phyloP scores from a whole-genome alignment of 2,329 filamentous ascomycete genomes.

The Myriosclerotinia scirpicola region DNA sequence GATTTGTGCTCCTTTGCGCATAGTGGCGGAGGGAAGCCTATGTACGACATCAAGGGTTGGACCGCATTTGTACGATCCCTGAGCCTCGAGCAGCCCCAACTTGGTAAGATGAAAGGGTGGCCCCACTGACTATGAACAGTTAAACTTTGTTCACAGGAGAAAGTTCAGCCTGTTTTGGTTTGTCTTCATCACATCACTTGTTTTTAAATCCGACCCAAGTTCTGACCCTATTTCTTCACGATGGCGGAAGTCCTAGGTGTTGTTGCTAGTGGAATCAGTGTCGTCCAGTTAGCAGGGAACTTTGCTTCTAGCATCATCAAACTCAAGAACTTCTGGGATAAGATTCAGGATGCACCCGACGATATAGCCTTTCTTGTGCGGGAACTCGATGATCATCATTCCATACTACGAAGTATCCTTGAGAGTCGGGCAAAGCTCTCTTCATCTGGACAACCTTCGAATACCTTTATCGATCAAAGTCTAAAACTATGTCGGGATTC shows the following conservation, averaged over 20 bases:
- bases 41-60: no score
- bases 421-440: constrained; percentile 16
- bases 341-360: constrained; percentile 27
- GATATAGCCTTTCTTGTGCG: constrained; percentile 24
- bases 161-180: no score
- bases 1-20: no score
- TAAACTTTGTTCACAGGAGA: no score
- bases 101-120: no score
- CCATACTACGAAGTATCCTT: constrained; percentile 23
- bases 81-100: no score
- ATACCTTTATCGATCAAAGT: constrained; percentile 11
- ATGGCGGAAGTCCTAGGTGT: constrained; percentile 25
- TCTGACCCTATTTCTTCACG: no score
- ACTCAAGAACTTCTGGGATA: constrained; percentile 28
- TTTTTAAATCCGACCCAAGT: no score
- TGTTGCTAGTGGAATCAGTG: constrained; percentile 25
- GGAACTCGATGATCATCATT: constrained; percentile 23
- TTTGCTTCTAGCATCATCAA: constrained; percentile 25
- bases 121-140: no score
- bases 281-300: constrained; percentile 24
- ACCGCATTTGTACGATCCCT: no score
- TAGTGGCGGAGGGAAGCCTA: no score
- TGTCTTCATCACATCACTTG: no score
- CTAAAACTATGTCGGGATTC: constrained; percentile 25
- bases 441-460: background rate